Evolutionary conservation across 1,284 basidiomycete species (phyloP).

Genomic region (Sporisorium scitamineum): DNA sequence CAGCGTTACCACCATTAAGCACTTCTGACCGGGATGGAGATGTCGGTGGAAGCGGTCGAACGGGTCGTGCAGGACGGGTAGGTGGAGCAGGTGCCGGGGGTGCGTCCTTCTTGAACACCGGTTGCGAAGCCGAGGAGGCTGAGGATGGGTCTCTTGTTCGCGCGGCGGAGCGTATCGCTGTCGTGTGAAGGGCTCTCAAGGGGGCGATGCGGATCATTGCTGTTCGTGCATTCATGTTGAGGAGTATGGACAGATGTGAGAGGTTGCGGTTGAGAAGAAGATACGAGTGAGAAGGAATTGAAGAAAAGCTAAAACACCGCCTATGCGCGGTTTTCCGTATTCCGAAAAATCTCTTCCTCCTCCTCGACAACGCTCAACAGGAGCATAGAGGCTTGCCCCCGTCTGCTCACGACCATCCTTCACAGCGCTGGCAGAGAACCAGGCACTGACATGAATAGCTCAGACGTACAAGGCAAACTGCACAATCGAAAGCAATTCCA

Average conservation of each 20-base stretch:
- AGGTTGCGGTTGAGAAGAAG: not conserved
- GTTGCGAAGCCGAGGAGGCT: conserved; percentile 3
- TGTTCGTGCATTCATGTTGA: not conserved
- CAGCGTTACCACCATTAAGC: not conserved
- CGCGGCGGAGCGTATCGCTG: not conserved
- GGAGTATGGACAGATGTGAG: not conserved
- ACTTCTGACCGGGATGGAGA: not conserved
- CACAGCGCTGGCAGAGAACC: no score
- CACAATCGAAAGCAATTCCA: no score
- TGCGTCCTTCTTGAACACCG: conserved; percentile 19
- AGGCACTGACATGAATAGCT: no score
- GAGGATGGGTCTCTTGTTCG: not conserved
- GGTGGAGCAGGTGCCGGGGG: conserved; percentile 11
- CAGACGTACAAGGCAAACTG: no score
- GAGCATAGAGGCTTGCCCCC: no score
- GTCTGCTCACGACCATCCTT: not conserved
- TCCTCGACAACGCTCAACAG: not conserved
- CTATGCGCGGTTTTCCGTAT: not conserved
- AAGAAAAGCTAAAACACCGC: not conserved
- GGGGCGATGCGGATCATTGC: not conserved
- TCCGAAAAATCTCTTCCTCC: not conserved
- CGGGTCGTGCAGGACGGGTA: not conserved
- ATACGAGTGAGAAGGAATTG: not conserved
- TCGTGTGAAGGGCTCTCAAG: not conserved
- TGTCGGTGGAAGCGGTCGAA: not conserved